Evolutionary conservation across 495 filamentous ascomycete species (phyloP), one percentile per base, ranked within the genome.

Genomic region (Lasiosphaeria hispida): DNA sequence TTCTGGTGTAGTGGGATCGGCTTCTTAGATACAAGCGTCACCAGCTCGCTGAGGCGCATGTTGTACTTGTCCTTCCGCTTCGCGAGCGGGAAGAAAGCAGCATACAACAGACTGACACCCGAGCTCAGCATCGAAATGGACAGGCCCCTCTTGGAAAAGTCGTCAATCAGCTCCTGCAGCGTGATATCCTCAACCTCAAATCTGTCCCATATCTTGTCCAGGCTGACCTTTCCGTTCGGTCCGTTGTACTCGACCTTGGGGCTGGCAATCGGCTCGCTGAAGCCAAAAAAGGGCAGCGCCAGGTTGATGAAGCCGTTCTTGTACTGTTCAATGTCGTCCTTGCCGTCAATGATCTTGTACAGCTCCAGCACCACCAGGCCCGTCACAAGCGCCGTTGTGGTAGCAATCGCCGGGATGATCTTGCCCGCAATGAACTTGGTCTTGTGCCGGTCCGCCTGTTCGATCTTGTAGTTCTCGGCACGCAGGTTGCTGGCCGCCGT

Each of bases 351-450:
- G 62, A 99, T 83, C 84, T 99, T 99, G 85, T 89, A 96, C 33
- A 97, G 78, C 78, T 99, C 95, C 38, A 97, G 77, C 48, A 92
- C 80, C 43, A 97, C 92, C 35, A 99, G 79, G 52, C 95, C 95
- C 2, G 95, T 97, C 39, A 97, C 92, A 18, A 99, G 79, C 10
- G 95, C 92, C 15, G 95, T 99, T 10, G 95, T 96, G 11, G 94
- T 98, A 53, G 92, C 95, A 75, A 99, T 99, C 42, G 95, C 95
- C 35, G 95, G 95, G 63, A 99, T 97, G 64, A 99, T 99, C 81
- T 97, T 99, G 69, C 95, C 95, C 19, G 95, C 95, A 74, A 99
- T 97, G 75, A 97, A 97, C 76, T 99, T 99, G 55, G 92, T 99
- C 83, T 92, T 92, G 81, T 97, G 95, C 52, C 89, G 83, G 67